Evolutionary conservation across 2,329 filamentous ascomycete species (phyloP).

Genomic region (Fusarium transvaalense): DNA sequence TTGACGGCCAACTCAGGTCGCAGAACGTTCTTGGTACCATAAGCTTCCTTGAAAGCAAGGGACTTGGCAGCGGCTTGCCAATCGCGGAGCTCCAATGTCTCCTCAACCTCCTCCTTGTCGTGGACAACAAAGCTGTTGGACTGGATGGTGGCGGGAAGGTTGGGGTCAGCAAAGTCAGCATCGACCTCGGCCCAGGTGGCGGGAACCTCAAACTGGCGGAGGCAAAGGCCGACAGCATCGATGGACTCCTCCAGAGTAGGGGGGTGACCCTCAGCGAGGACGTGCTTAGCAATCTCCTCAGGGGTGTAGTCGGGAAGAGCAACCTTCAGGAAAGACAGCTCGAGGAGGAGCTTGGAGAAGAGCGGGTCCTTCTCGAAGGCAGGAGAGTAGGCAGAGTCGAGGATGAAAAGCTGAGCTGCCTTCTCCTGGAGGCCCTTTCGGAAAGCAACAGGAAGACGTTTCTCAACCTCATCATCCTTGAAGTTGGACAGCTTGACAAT

Average conservation of each 20-base stretch:
- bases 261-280: slow-evolving; percentile 66
- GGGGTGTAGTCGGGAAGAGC: slow-evolving; percentile 75
- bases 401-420: slow-evolving; percentile 76
- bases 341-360: slow-evolving; percentile 76
- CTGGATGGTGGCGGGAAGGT: slow-evolving; percentile 74
- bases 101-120: slow-evolving; percentile 80
- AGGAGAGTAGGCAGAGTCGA: slow-evolving; percentile 78
- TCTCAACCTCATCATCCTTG: slow-evolving; percentile 91
- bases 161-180: slow-evolving; percentile 64
- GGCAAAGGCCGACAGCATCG: slow-evolving; percentile 75
- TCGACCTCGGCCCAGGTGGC: slow-evolving; percentile 80
- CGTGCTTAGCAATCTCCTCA: slow-evolving; percentile 75
- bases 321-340: slow-evolving; percentile 86
- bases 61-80: slow-evolving; percentile 91
- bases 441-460: slow-evolving; percentile 78
- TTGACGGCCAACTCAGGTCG: slow-evolving; percentile 89
- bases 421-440: slow-evolving; percentile 79
- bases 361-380: slow-evolving; percentile 75
- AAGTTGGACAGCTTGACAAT: slow-evolving; percentile 81
- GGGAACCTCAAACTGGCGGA: slow-evolving; percentile 81
- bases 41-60: slow-evolving; percentile 94
- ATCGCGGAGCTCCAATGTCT: slow-evolving; percentile 72
- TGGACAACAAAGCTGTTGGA: slow-evolving; percentile 86
- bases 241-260: slow-evolving; percentile 67
- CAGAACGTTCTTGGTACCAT: slow-evolving; percentile 77